Evolutionary conservation across 768 basidiomycete species (phyloP), one percentile per base, ranked within the genome.

Genomic region (Russula lepida): DNA sequence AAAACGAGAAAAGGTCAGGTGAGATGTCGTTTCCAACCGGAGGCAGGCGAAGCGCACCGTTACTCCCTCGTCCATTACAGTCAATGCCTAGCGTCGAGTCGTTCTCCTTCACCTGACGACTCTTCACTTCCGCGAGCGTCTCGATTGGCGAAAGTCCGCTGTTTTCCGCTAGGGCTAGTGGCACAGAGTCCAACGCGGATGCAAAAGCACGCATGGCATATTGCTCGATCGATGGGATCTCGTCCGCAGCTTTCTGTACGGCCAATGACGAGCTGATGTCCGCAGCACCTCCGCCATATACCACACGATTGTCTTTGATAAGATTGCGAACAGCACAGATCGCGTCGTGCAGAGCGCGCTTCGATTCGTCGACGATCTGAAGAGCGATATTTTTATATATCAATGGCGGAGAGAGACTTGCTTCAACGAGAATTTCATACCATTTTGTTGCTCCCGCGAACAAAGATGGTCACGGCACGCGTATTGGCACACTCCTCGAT

Each of bases 191-290:
- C 8, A 99, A 78, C 15, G 97, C 95, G 35, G 91, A 89, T 4
- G 97, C 82, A 72, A 98, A 99, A n/a, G 97, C 95, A 52, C 95
- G 88, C 95, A 99, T 98, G 3, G 97, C 97, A 70, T 99, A 99
- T 78, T 99, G 97, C 75, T 99, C 97, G 69, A 99, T 98, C 30
- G 92, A 82, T 1, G 97, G 88, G 66, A 97, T 95, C 91, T 97
- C 87, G 73, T 99, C 97, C 8, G 97, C 97, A 46, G 92, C 93
- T 71, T 93, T 90, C 60, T 88, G 78, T 1, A 99, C 95, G 21
- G 97, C 93, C 62, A 98, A 82, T 25, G 93, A 85, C 66, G 90
- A 93, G 70, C 91, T 92, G 70, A 99, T 98, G 72, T 99, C 97
- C 3, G 97, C 95, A 4, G 97, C 93, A 58, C 97, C 97, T 56